Evolutionary conservation across 2,329 filamentous ascomycete species (phyloP), one percentile per base, ranked within the genome.

Genomic region (Pseudogymnoascus sp.): DNA sequence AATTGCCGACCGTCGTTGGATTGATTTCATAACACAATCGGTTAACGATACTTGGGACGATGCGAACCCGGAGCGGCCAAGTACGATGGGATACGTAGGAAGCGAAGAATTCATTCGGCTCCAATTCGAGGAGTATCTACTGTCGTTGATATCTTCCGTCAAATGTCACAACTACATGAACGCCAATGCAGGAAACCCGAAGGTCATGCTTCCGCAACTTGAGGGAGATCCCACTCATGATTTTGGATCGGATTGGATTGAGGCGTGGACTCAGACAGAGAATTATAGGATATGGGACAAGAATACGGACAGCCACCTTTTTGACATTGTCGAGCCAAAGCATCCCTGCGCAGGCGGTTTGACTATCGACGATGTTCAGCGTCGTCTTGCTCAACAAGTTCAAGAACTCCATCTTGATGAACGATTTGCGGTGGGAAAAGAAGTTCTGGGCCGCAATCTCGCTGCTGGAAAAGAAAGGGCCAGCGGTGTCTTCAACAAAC

Each of bases 31-130:
- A 61, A 95, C 92, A 0, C 91, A 96, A 69, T 90, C 92, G 39
- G 91, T 99, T 21, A 90, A 94, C 70, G 92, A 97, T 66, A 97
- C 94, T 0, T 99, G 94, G 94, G 94, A 99, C 72, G 91, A 96
- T 42, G 80, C 86, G 4, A 93, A 97, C 70, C 94, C 94, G 0
- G 85, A 86, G 65, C 83, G 90, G 58, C 94, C 94, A n/a, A 97
- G 92, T 70, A 96, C 91, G 2, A 88, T 97, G 80, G 92, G 92
- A 31, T 99, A 97, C 71, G 87, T 91, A 38, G 94, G 94, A 31
- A 97, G 92, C 65, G 94, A 99, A 76, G 94, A 97, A 73, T 97
- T 97, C 71, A 99, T 99, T 69, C 86, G 94, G 31, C 84, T 97
- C 41, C 93, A 97, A 71, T 99, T 99, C 66, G 94, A 99, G 75